Evolutionary conservation across 345 rosid genomes (phyloP).

Genomic region (Aegle marmelos): DNA sequence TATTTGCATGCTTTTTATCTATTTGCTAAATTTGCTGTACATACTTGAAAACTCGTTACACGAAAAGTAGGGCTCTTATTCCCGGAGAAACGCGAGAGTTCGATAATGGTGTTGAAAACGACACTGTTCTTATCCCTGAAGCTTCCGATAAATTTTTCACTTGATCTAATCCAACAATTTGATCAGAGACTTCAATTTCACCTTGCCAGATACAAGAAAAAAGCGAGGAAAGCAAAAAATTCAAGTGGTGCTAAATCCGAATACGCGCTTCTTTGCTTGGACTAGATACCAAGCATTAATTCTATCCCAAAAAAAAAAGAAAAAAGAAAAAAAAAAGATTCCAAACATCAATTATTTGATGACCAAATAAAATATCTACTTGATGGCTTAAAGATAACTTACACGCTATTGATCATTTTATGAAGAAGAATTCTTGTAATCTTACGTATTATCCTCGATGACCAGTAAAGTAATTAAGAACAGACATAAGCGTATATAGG

Average conservation of each 20-base stretch:
- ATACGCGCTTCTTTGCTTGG: neutral
- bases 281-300: neutral
- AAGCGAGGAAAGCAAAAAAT: neutral
- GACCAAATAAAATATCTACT: no score
- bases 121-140: conserved; percentile 19
- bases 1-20: neutral
- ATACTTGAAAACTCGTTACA: neutral
- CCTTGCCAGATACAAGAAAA: neutral
- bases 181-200: neutral
- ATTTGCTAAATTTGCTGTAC: neutral
- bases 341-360: no score
- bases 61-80: neutral
- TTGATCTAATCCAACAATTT: neutral
- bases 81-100: neutral
- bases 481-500: no score
- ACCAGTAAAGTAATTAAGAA: neutral
- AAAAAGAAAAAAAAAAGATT: no score
- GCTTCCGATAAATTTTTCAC: neutral
- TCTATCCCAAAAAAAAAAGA: no score
- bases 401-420: no score
- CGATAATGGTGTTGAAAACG: conserved; percentile 18
- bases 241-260: neutral
- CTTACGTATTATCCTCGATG: neutral
- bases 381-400: no score
- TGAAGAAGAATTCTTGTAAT: neutral